Conservation (phyloP, 2,329 filamentous ascomycete species). For the Ustilaginoidea virens region DNA sequence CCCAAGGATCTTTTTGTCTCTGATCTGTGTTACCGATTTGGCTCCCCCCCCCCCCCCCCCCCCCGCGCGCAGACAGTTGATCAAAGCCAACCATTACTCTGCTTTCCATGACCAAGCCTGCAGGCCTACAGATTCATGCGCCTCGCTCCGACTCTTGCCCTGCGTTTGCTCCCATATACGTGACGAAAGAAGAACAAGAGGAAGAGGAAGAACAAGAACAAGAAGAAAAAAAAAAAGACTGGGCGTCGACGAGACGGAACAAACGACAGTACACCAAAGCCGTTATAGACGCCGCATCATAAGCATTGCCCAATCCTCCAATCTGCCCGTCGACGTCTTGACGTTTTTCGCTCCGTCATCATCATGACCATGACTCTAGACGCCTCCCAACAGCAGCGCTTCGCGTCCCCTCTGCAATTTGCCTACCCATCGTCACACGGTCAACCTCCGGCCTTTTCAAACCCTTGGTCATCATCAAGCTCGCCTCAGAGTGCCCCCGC, state of each 20-base stretch:
- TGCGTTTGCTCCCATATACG: not conserved
- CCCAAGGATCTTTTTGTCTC: slow-evolving; percentile 23
- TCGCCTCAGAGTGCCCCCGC: slow-evolving; percentile 28
- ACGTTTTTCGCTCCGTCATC: slow-evolving; percentile 25
- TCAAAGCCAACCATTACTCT: too few species aligned
- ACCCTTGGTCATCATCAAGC: slow-evolving; percentile 63
- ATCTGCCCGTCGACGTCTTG: too few species aligned
- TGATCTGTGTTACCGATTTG: slow-evolving; percentile 29
- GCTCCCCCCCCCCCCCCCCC: slow-evolving; percentile 25
- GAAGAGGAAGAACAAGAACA: too few species aligned
- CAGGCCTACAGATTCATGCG: too few species aligned
- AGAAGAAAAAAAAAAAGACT: too few species aligned
- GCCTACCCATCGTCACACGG: slow-evolving; percentile 43
- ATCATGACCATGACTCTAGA: slow-evolving; percentile 95
- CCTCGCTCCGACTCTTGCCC: not conserved
- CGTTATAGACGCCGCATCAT: too few species aligned
- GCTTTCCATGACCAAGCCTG: too few species aligned
- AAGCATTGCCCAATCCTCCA: too few species aligned
- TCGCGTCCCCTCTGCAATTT: slow-evolving; percentile 60
- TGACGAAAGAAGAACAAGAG: too few species aligned
- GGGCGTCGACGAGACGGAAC: too few species aligned
- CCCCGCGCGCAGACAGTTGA: too few species aligned
- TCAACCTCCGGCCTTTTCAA: slow-evolving; percentile 64
- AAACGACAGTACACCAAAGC: too few species aligned
- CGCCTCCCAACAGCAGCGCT: slow-evolving; percentile 61